Evolutionary conservation across 129 eudicot genomes (phyloP).

Genomic region (Calendula officinalis): DNA sequence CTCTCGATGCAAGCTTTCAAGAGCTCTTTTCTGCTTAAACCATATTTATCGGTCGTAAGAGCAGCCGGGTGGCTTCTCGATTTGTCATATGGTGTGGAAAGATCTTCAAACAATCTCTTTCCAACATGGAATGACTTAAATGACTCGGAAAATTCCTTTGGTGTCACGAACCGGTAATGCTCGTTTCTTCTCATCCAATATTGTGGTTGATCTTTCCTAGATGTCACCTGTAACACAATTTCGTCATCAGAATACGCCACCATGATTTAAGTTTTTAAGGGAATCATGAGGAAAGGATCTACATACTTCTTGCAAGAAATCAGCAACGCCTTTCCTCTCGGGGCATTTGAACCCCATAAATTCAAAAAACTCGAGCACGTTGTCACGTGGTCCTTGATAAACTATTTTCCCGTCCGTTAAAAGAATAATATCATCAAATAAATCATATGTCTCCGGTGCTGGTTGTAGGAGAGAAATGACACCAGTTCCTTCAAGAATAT

Average conservation of each 20-base stretch:
- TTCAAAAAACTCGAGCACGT: conserved; percentile 62
- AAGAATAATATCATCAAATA: conserved; percentile 71
- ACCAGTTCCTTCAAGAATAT: conserved; percentile 65
- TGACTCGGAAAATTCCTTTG: conserved; percentile 47
- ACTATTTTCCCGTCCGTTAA: conserved; percentile 61
- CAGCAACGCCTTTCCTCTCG: conserved; percentile 57
- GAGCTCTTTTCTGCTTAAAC: conserved; percentile 44
- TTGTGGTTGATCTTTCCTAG: conserved; percentile 57
- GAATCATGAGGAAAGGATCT: neutral
- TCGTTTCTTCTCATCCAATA: conserved; percentile 45
- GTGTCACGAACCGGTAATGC: conserved; percentile 41
- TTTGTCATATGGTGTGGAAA: conserved; percentile 45
- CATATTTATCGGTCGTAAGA: conserved; percentile 43
- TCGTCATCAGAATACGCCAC: neutral
- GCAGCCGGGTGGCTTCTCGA: conserved; percentile 59
- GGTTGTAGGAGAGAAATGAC: conserved; percentile 73
- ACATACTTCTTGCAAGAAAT: conserved; percentile 65
- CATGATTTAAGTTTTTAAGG: neutral
- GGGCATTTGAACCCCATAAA: conserved; percentile 65
- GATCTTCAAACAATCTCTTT: conserved; percentile 33
- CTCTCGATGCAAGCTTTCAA: conserved; percentile 46
- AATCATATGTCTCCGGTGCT: conserved; percentile 68
- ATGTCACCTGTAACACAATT: conserved; percentile 45
- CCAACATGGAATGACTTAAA: conserved; percentile 46
- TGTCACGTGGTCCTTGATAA: conserved; percentile 72